phyloP scores from a whole-genome alignment of 306 rosid species.

The Corylus heterophylla region DNA sequence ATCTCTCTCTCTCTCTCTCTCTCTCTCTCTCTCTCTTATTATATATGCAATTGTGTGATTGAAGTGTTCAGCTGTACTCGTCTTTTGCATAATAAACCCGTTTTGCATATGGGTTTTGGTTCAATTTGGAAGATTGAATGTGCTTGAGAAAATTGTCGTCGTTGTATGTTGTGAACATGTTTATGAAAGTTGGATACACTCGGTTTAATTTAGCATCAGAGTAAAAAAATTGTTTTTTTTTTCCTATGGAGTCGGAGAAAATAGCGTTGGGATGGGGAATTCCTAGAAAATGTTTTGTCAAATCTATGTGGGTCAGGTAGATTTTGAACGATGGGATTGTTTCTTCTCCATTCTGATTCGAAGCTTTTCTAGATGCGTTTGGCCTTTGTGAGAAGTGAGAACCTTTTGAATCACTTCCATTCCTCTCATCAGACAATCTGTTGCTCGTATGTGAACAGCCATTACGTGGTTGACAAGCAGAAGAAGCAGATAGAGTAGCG shows the following conservation, averaged over 20 bases:
- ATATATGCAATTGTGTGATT: background rate
- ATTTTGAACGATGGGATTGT: too few species aligned
- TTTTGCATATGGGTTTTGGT: slow-evolving; percentile 3
- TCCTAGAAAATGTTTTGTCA: background rate
- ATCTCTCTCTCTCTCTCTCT: slow-evolving; percentile 6
- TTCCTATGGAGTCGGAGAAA: background rate
- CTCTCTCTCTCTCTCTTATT: background rate
- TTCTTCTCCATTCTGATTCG: background rate
- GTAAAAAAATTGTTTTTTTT: background rate
- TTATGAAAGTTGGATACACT: background rate
- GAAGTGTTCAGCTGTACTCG: background rate
- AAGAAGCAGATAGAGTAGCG: background rate
- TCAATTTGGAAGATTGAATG: background rate
- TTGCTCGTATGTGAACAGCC: background rate
- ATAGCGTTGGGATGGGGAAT: background rate
- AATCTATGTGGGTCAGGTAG: background rate
- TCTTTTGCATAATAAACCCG: background rate
- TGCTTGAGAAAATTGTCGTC: background rate
- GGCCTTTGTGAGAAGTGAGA: background rate
- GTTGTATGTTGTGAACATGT: background rate
- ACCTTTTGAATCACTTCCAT: background rate
- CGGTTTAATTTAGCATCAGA: background rate
- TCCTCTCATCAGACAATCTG: background rate
- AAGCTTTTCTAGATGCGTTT: background rate
- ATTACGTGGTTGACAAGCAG: slow-evolving; percentile 1